Conservation (phyloP, 148 eudicot genomes). For the Spergularia marina region DNA sequence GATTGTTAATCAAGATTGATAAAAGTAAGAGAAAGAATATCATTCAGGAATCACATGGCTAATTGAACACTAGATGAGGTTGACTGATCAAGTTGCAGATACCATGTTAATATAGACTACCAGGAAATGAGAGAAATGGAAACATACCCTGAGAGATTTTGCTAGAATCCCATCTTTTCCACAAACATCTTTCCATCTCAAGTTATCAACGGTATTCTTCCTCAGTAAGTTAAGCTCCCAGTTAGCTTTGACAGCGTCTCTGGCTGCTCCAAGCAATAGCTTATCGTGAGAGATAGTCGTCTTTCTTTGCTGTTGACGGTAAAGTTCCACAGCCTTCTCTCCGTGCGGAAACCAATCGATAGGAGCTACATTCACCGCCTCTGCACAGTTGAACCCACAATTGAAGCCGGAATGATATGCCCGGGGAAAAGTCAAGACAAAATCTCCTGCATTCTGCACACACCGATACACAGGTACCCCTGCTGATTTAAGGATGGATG, state of each 20-base stretch:
- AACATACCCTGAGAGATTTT: constrained; percentile 71
- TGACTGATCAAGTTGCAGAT: neutral
- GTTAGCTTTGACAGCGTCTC: constrained; percentile 92
- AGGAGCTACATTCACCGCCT: constrained; percentile 98
- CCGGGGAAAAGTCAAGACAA: constrained; percentile 90
- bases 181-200: constrained; percentile 83
- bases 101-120: neutral
- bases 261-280: constrained; percentile 91
- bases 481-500: constrained; percentile 69
- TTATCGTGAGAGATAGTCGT: constrained; percentile 98
- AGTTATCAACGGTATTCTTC: constrained; percentile 61
- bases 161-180: constrained; percentile 90
- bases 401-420: constrained; percentile 99
- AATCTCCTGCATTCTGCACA: constrained; percentile 85
- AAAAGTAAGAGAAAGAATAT: neutral
- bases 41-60: neutral
- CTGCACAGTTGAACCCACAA: constrained; percentile 94
- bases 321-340: constrained; percentile 91
- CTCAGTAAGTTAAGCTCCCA: constrained; percentile 84
- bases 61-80: neutral
- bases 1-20: neutral
- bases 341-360: constrained; percentile 98
- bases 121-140: constrained; percentile 2
- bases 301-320: constrained; percentile 79
- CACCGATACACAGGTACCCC: constrained; percentile 95